Evolutionary conservation across 73 alveolate genomes (phyloP).

Genomic region (Halteria grandinella): DNA sequence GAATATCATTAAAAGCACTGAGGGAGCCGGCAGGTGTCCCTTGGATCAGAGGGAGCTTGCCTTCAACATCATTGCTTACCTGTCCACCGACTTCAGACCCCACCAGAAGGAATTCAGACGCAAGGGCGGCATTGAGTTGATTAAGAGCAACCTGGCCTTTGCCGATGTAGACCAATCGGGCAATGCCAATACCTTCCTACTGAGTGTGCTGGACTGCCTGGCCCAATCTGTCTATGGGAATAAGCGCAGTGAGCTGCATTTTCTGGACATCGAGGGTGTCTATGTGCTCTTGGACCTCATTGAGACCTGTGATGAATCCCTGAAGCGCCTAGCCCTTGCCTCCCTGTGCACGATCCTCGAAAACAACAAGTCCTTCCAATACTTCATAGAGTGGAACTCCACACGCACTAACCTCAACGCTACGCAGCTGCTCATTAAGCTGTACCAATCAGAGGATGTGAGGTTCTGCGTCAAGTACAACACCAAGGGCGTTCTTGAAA

Average conservation of each 20-base stretch:
- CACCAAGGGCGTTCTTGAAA: conserved; percentile 83
- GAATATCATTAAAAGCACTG: conserved; percentile 89
- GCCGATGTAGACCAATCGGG: conserved; percentile 85
- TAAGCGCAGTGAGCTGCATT: conserved; percentile 88
- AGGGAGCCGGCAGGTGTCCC: conserved; percentile 91
- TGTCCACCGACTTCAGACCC: conserved; percentile 91
- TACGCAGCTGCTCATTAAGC: conserved; percentile 88
- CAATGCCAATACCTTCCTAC: conserved; percentile 75
- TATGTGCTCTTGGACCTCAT: conserved; percentile 91
- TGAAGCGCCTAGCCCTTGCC: conserved; percentile 85
- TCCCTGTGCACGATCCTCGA: conserved; percentile 90
- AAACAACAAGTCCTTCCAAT: conserved; percentile 83
- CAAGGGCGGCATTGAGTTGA: conserved; percentile 95
- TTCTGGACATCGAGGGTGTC: conserved; percentile 94
- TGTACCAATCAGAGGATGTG: conserved; percentile 89
- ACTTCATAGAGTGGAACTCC: conserved; percentile 95
- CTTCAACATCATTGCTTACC: conserved; percentile 89
- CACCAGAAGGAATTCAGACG: conserved; percentile 95
- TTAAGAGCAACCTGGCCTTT: conserved; percentile 85
- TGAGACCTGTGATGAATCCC: conserved; percentile 91
- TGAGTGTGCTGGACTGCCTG: conserved; percentile 92
- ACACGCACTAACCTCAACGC: conserved; percentile 93
- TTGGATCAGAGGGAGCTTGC: conserved; percentile 92
- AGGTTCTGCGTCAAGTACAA: conserved; percentile 86
- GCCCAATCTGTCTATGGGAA: conserved; percentile 93